Percentiles rank a stretch among this genome's conserved stretches.
Evolutionary conservation across 2,329 filamentous ascomycete species (phyloP).

Genomic region (Beauveria rudraprayagi): DNA sequence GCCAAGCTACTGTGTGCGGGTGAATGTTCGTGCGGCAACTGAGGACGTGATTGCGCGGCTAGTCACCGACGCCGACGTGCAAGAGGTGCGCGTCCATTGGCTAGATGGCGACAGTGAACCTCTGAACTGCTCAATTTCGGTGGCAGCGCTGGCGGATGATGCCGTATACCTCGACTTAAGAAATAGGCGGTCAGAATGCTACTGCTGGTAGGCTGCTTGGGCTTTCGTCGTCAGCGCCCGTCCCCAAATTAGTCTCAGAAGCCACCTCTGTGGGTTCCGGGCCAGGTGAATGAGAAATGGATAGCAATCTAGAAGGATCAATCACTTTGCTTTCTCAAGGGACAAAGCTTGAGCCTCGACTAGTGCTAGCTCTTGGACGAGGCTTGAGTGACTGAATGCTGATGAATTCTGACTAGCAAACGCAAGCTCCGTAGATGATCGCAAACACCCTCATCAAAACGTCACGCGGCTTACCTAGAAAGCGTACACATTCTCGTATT

Average conservation of each 20-base stretch:
- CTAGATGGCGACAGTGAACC: not conserved
- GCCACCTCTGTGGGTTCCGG: not conserved
- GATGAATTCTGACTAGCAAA: not conserved
- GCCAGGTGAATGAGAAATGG: not conserved
- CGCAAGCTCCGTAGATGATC: not conserved
- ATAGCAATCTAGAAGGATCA: too few relatives aligned
- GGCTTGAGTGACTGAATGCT: not conserved
- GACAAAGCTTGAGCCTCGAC: not conserved
- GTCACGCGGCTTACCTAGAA: not conserved
- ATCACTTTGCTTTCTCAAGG: not conserved
- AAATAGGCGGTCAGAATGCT: not conserved
- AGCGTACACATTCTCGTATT: not conserved
- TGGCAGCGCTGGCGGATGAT: not conserved
- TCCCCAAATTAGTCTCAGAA: not conserved
- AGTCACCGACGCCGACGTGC: not conserved
- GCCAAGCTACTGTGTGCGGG: not conserved
- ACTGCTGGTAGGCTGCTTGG: not conserved
- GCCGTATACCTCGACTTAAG: not conserved
- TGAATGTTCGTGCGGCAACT: not conserved
- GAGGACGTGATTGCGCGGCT: not conserved
- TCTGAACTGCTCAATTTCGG: not conserved
- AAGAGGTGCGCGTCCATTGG: not conserved
- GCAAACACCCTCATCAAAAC: not conserved
- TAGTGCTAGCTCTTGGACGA: not conserved
- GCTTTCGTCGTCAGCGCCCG: not conserved